phyloP scores from a whole-genome alignment of 2,329 filamentous ascomycete genomes.

The Pseudogymnoascus sp. region DNA sequence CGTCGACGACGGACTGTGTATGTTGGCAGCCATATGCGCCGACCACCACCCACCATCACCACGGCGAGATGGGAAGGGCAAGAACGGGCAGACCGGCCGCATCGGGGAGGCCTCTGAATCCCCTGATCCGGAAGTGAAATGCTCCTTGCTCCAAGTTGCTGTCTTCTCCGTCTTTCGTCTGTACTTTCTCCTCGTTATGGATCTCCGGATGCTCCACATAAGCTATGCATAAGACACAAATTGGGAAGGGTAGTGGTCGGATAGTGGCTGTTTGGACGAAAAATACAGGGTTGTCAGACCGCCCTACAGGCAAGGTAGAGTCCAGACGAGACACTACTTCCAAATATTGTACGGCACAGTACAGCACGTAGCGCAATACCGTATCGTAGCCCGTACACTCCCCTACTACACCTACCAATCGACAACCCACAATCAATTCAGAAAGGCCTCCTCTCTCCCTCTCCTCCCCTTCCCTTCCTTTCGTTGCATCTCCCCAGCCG shows the following conservation, averaged over 20 bases:
- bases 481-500: slow-evolving; percentile 11
- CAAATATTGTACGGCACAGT: neutral
- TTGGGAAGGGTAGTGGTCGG: neutral
- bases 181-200: neutral
- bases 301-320: neutral
- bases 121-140: slow-evolving; percentile 10
- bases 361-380: neutral
- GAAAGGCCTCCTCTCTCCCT: neutral
- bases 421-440: neutral
- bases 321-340: neutral
- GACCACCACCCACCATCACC: neutral
- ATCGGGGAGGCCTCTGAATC: slow-evolving; percentile 6
- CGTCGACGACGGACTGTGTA: neutral
- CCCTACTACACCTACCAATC: neutral
- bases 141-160: neutral
- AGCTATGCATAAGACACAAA: slow-evolving; percentile 1
- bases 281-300: slow-evolving; percentile 6
- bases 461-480: neutral
- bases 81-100: neutral
- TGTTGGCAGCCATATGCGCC: neutral
- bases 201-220: slow-evolving; percentile 6
- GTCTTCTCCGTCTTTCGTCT: neutral
- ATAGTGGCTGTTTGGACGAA: no score
- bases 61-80: neutral
- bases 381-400: neutral